Conservation (phyloP, 768 basidiomycete species). For the Suillus americanus region DNA sequence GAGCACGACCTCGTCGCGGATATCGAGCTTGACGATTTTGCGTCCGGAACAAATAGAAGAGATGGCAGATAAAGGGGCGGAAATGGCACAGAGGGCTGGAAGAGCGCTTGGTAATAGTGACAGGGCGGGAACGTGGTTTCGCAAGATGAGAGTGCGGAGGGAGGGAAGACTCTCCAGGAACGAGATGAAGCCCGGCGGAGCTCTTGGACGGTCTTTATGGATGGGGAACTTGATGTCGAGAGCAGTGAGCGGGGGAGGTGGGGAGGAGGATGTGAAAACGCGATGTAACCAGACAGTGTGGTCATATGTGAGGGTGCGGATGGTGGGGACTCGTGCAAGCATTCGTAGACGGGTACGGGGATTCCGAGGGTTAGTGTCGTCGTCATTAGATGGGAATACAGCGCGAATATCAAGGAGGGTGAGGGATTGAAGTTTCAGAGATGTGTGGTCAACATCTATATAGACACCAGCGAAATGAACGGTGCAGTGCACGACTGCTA, state of each 20-base stretch:
- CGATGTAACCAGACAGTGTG: conserved; percentile 45
- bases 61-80: conserved; percentile 29
- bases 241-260: conserved; percentile 18
- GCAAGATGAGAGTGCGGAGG: conserved; percentile 20
- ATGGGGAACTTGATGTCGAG: conserved; percentile 31
- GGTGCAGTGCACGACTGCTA: conserved; percentile 43
- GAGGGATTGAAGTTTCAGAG: conserved; percentile 44
- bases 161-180: conserved; percentile 26
- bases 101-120: conserved; percentile 19
- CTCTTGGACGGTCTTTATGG: conserved; percentile 30
- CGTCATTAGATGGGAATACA: conserved; percentile 10
- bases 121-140: conserved; percentile 29
- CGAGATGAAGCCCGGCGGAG: conserved; percentile 18
- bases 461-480: conserved; percentile 21
- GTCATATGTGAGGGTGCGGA: conserved; percentile 32
- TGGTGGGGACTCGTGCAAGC: conserved; percentile 36
- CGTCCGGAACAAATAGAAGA: conserved; percentile 22
- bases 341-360: conserved; percentile 22
- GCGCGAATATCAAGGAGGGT: conserved; percentile 37
- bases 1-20: conserved; percentile 24
- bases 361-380: conserved; percentile 6
- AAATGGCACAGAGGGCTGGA: conserved; percentile 20
- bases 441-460: conserved; percentile 26
- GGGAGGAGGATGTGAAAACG: conserved; percentile 31
- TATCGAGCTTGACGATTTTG: conserved; percentile 20